These are phyloP conservation scores for Neoscytalidium dimidiatum DNA, from an alignment of 2,329 filamentous ascomycete species.

Conservation along the genomic window DNA sequence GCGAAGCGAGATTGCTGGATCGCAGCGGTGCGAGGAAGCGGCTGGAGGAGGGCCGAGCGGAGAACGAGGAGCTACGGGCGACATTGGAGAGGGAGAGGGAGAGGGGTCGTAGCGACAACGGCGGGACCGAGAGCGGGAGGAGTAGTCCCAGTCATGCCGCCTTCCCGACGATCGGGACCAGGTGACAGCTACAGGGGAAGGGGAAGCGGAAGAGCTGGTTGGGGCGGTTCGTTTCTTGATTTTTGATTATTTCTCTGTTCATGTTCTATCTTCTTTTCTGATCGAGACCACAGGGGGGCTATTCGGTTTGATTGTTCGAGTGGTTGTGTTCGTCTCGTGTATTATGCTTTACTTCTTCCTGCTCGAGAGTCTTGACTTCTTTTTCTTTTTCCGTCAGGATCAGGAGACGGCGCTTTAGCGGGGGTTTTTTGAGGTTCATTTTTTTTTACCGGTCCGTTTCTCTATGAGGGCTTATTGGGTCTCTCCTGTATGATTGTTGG, in stretches of 20 bases:
- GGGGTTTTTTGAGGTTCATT: no score
- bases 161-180: constrained; percentile 15
- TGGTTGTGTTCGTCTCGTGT: neutral
- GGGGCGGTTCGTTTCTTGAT: neutral
- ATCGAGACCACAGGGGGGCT: no score
- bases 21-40: constrained; percentile 79
- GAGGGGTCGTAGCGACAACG: neutral
- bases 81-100: constrained; percentile 62
- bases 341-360: neutral
- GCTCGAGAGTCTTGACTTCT: no score
- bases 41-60: constrained; percentile 71
- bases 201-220: neutral
- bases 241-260: neutral
- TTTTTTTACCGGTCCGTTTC: no score
- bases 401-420: no score
- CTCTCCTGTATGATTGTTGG: no score
- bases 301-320: no score
- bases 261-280: neutral
- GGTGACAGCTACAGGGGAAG: neutral
- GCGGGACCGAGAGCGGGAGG: constrained; percentile 5
- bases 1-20: constrained; percentile 83
- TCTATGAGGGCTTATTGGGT: no score
- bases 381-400: no score
- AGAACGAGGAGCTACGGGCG: constrained; percentile 70
- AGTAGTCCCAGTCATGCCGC: constrained; percentile 12